Percentiles rank a stretch among this genome's conserved stretches.
phyloP scores from a whole-genome alignment of 176 grass and related monocot genomes.

The Eragrostis nindensis region DNA sequence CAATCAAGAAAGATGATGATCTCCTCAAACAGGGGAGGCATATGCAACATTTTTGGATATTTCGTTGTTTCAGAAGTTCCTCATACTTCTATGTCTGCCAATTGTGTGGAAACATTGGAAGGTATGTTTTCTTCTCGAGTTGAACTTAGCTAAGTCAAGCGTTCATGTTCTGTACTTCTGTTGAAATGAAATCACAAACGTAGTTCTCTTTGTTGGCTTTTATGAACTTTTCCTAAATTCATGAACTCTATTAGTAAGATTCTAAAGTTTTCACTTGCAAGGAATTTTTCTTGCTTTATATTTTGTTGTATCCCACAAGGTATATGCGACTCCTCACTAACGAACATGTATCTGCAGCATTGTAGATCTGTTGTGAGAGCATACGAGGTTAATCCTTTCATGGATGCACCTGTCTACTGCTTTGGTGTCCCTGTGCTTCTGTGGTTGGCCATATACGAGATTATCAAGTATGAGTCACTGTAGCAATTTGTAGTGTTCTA shows the following conservation, averaged over 20 bases:
- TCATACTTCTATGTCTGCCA: slow-evolving; percentile 45
- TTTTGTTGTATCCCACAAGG: neutral
- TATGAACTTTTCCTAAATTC: neutral
- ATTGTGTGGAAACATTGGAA: slow-evolving; percentile 58
- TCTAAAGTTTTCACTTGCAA: neutral
- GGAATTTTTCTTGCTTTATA: neutral
- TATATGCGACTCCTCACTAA: neutral
- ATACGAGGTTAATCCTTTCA: slow-evolving; percentile 12
- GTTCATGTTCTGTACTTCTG: neutral
- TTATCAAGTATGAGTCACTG: neutral
- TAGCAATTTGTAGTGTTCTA: too few relatives aligned
- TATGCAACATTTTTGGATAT: neutral
- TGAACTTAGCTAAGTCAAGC: neutral
- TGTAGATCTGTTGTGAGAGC: slow-evolving; percentile 29
- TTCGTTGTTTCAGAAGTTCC: slow-evolving; percentile 39
- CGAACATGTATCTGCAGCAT: slow-evolving; percentile 1
- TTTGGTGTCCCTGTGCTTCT: slow-evolving; percentile 34
- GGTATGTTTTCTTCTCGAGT: slow-evolving; percentile 37
- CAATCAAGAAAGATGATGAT: slow-evolving; percentile 44
- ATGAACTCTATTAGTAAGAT: neutral
- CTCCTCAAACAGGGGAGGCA: neutral
- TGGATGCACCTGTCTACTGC: slow-evolving; percentile 34
- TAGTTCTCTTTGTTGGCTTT: neutral
- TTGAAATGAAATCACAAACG: neutral
- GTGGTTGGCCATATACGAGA: slow-evolving; percentile 22